These are phyloP conservation scores for Ophiostoma perfectum DNA, from an alignment of 2,329 filamentous ascomycete genomes.

Conservation along the genomic window DNA sequence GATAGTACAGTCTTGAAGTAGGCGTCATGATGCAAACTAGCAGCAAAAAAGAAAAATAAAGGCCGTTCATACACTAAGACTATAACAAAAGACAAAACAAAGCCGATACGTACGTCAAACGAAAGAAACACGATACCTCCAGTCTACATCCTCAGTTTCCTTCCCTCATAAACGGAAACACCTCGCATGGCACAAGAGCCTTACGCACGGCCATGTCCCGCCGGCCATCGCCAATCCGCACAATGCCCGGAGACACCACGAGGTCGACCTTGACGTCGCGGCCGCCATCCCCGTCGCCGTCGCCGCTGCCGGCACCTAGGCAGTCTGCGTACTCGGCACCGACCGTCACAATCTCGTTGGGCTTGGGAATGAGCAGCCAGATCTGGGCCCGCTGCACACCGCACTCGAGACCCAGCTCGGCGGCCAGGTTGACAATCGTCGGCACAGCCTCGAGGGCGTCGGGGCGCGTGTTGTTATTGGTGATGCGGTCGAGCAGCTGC, in stretches of 20 bases:
- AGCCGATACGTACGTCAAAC: background rate
- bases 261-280: constrained; percentile 20
- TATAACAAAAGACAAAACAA: background rate
- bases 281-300: constrained; percentile 14
- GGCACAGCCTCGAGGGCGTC: constrained; percentile 16
- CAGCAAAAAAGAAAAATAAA: too few species aligned
- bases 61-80: too few species aligned
- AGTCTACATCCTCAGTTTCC: background rate
- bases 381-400: constrained; percentile 25
- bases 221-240: constrained; percentile 24
- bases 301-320: constrained; percentile 4
- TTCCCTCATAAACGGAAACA: constrained; percentile 17
- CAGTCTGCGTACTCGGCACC: constrained; percentile 24
- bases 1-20: too few species aligned
- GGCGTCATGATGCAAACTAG: too few species aligned
- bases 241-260: constrained; percentile 22
- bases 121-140: background rate
- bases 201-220: constrained; percentile 18
- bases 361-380: constrained; percentile 8
- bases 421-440: constrained; percentile 19
- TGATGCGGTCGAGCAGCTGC: constrained; percentile 21
- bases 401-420: constrained; percentile 24
- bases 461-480: constrained; percentile 16
- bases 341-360: constrained; percentile 15
- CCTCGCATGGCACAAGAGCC: constrained; percentile 22